Evolutionary conservation across 2,329 filamentous ascomycete species (phyloP), one percentile per base, ranked within the genome.

Genomic region (Aplosporella prunicola): DNA sequence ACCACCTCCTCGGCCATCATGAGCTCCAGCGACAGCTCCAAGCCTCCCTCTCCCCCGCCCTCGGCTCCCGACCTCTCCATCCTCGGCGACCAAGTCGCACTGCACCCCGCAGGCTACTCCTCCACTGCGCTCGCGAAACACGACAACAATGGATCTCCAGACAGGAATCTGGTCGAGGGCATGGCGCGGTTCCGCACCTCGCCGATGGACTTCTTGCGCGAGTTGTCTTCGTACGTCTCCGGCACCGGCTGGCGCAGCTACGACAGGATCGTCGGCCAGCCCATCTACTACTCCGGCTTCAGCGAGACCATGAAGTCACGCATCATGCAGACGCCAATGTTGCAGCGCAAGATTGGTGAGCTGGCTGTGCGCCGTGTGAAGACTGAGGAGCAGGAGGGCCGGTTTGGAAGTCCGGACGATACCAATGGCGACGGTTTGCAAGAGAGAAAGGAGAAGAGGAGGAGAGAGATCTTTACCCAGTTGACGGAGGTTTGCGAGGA

Each of bases 221-320:
- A 98, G 66, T 81, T 98, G 22, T 91, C 84, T 31, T 71, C 94
- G 22, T 88, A 96, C 62, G 82, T 96, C 45, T 89, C 86, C 9
- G 91, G 91, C 38, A 82, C 83, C 34, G 89, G 88, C 57, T 98
- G 91, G 91, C 83, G 91, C 43, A 85, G 84, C 43, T 98, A 98
- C 65, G 86, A 96, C 54, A 69, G 82, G 44, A 74, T 88, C 45
- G 80, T 96, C 50, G 91, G 91, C 15, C 88, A 94, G 57, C 86
- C 87, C 8, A 80, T 95, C 45, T 96, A 89, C 66, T 98, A 95
- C 60, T 65, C 80, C 0, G 91, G 91, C 17, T 98, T 94, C 63
- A 81, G 80, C 18, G 89, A 95, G 46, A 78, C 86, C 42, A 94
- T 98, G 76, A 93, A 83, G 62, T 67, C 68, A 15, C 71, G 74